Evolutionary conservation across 2,329 filamentous ascomycete species (phyloP), one percentile per base, ranked within the genome.

Genomic region (Fusarium mexicanum): DNA sequence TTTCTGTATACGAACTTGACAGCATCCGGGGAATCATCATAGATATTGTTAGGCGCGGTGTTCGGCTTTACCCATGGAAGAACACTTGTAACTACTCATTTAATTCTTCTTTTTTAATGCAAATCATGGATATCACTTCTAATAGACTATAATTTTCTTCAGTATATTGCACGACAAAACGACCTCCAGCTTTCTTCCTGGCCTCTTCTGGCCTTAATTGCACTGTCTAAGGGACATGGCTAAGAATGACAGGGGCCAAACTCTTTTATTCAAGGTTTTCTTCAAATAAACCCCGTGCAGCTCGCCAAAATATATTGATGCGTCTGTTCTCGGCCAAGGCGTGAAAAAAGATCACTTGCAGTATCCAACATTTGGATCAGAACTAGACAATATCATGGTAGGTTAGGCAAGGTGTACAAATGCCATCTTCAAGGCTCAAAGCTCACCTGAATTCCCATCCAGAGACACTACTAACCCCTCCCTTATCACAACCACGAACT

Each of bases 261-360:
- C 33, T 35, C 8, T 16, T 41, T 41, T 1, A 13, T 40, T 22
- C 7, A 22, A 22, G 8, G 20, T 8, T 40, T 40, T 14, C 38
- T 41, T 41, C 8, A n/a, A 22, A 41, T 2, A n/a, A 6, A 8
- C 22, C 40, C 22, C 40, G 5, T 41, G 40, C 5, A 0, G 0
- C 8, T 41, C 2, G 40, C 20, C 8, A n/a, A 22, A 22, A 0
- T 41, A 14, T 41, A n/a, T n/a, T n/a, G 40, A 3, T 41, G 13
- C 3, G 20, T n/a, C 18, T 40, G 40, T 41, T 41, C 20, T 41
- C 13, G 6, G 18, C 22, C 38, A 1, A 14, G 6, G 3, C 12
- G 12, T 41, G 38, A 9, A 1, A 14, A 41, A 13, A 41, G 9
- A 22, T 41, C 40, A 41, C 1, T 41, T 41, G 40, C 20, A 41